Evolutionary conservation across 345 rosid species (phyloP).

Genomic region (Eucalyptus sideroxylon): DNA sequence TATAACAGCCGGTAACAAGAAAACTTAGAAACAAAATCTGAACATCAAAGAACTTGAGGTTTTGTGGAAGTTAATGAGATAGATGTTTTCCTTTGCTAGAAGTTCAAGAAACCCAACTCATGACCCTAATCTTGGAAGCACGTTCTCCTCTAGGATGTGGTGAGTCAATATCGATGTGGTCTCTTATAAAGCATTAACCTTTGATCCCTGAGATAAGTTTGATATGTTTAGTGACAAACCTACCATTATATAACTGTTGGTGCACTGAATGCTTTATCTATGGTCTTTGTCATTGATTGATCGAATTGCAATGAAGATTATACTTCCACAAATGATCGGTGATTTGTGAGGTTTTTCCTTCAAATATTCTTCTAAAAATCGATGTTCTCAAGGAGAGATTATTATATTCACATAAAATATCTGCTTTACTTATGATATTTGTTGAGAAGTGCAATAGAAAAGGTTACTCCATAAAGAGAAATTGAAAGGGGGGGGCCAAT

Average conservation of each 20-base stretch:
- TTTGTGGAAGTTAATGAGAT: not conserved
- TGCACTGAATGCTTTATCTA: rapidly evolving
- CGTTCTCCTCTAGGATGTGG: not conserved
- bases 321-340: not conserved
- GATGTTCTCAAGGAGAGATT: not conserved
- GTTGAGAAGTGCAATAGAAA: not conserved
- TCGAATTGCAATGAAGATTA: not conserved
- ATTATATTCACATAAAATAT: not conserved
- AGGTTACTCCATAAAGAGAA: not conserved
- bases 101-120: not conserved
- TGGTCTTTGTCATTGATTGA: not conserved
- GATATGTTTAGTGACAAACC: not conserved
- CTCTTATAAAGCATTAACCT: not conserved
- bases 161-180: not conserved
- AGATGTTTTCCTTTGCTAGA: not conserved
- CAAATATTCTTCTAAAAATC: not conserved
- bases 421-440: not conserved
- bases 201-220: rapidly evolving
- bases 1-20: not conserved
- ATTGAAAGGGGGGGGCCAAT: not conserved
- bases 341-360: not conserved
- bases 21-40: not conserved
- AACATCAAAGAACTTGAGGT: not conserved
- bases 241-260: not conserved
- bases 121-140: not conserved